Evolutionary conservation across 2,329 filamentous ascomycete genomes (phyloP), one percentile per base, ranked within the genome.

Genomic region (Aureobasidium sp.): DNA sequence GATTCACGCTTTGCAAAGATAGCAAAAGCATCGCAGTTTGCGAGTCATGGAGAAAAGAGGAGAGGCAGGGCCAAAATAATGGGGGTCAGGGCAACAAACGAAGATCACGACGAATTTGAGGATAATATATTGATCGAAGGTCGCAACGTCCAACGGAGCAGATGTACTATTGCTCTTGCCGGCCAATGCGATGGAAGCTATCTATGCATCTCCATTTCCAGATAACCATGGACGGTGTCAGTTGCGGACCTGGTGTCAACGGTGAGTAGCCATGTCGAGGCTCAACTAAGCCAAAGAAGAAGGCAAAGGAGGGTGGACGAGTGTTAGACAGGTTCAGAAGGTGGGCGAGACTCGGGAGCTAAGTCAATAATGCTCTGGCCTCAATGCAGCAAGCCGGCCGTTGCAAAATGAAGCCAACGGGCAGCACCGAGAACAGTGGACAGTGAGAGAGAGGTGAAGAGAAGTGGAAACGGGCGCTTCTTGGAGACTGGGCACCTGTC

Each of bases 361-460:
- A 51, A 21, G 37, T 37, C 48, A 51, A 51, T 41, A 51, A 51
- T 51, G 48, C 45, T 38, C 32, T 25, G 10, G 30, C 21, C 44
- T 27, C 35, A 21, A 27, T 19, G 44, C 44, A 30, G 34, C 45
- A 51, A 51, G 48, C 37, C 37, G 25, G 37, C 48, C 48, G 48
- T 51, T 51, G 48, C 48, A 40, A 51, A 41, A 40, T 51, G 48
- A 51, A 51, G 48, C 24, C 48, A 51, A 51, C 48, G 48, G 47
- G 35, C 48, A 51, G 25, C 48, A 25, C 17, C 34, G 25, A 35
- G n/a, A 24, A 30, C 32, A 24, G 44, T 38, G 34, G 6, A 30
- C 24, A 39, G 21, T 37, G 32, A 24, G 12, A 41, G 25, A 51
- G 37, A 41, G 24, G 24, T 50, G 17, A 29, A 50, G 32, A 30